Base-by-base conservation (phyloP, 805 yeast genomes). In the Pichia deserticola region DNA sequence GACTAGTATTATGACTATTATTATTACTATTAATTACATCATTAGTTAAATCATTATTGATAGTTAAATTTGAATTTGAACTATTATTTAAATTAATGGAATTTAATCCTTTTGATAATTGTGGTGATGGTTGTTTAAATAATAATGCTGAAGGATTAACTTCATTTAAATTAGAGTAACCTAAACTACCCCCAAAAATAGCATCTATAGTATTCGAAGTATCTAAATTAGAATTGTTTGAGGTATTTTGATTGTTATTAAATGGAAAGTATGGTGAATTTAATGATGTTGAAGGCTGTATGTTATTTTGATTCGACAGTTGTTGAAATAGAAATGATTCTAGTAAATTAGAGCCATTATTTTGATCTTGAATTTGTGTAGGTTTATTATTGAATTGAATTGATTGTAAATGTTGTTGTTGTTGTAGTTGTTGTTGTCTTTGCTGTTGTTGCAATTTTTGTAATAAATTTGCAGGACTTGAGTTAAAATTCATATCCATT, bases 291-390 rank as follows among this genome's bases (percentile, higher is more conserved):
- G 42, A n/a, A 20, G 20, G 20, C 20, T 20, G 20, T 20, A 20
- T 20, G 20, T 20, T 20, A 20, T n/a, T 36, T 35, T 45, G 52
- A 25, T 34, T 37, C 13, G 40, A 35, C 30, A 53, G 30, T 40
- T 53, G 54, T 35, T 49, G 56, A 7, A 36, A 29, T 29, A 50
- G 25, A 12, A 51, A 45, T 7, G 56, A 49, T 36, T 51, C 50
- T 13, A 51, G 29, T 11, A 51, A 36, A 15, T 53, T 50, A 7
- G 47, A 27, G 35, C 40, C 43, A 10, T 45, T 34, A 12, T 40
- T 20, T 20, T 43, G 39, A 5, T 11, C 12, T 13, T 30, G 34
- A 5, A 30, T 10, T 30, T 40, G 39, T 20, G 3, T 2, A 20
- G 20, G 20, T 20, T 20, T 20, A 28, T 27, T 37, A 38, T 20